Evolutionary conservation across 2,329 filamentous ascomycete genomes (phyloP), one percentile per base, ranked within the genome.

Genomic region (Rutstroemia sp.): DNA sequence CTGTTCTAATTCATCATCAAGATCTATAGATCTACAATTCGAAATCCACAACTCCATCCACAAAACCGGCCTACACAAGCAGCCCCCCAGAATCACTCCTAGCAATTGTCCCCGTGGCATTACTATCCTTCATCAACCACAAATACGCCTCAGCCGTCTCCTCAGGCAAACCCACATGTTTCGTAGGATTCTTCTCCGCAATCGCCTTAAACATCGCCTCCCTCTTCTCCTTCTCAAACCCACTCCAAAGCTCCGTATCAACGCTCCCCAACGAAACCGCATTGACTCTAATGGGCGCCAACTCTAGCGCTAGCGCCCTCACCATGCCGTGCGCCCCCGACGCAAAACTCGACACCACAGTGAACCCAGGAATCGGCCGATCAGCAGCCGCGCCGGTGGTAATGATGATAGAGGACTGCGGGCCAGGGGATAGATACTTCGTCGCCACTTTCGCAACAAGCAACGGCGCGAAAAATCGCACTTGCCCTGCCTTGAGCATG

Each of bases 231-330:
- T 52, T 42, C 5, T 6, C 9, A 42, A 64, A 39, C 1, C 42
- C 21, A 4, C 50, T 67, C 72, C 70, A 77, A 14, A 82, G 51
- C 52, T 76, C 75, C 5, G 80, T 83, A 41, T 75, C 67, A 0
- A 80, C 73, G 0, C 73, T 71, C 0, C 84, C 85, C 0, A 83
- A 82, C 53, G 70, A 73, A 1, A 88, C 79, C 0, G 78, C 65
- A 65, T 88, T 88, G 25, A 87, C 83, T 2, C 86, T 71, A 8
- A 87, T 69, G 0, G 85, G 85, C 60, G 76, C 77, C 55, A 89
- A 64, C 63, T 88, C 84, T 34, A 87, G 63, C 2, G 84, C 84
- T 37, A 88, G 69, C 3, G 74, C 76, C 2, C 79, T 73, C 2
- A 75, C 73, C 66, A 86, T 73, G 3, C 77, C 75, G 50, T 81